These are phyloP conservation scores for Raffaelea deltoideospora DNA, from an alignment of 2,329 filamentous ascomycete species.

Conservation along the genomic window DNA sequence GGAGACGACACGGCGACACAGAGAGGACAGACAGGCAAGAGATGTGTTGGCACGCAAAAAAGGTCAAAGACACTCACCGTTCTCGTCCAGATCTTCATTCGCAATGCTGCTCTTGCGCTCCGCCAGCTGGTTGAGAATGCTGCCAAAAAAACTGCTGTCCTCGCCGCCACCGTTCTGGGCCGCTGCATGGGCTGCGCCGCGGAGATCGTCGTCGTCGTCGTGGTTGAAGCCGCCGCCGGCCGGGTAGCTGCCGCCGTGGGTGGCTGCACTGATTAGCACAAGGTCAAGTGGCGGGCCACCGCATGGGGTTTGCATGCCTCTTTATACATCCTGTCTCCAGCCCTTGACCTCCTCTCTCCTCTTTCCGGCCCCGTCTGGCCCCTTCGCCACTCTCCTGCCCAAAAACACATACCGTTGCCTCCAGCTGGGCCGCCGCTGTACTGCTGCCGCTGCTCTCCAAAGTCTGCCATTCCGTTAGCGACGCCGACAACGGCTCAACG, in stretches of 20 bases:
- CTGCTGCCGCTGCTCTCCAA: too few relatives aligned
- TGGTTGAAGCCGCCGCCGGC: slow-evolving; percentile 20
- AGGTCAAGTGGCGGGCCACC: too few relatives aligned
- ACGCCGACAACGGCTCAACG: too few relatives aligned
- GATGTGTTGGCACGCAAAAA: too few relatives aligned
- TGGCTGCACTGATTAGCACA: slow-evolving; percentile 5
- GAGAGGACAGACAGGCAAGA: neutral
- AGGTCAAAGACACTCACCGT: slow-evolving; percentile 21
- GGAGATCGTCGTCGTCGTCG: slow-evolving; percentile 31
- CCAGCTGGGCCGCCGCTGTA: too few relatives aligned
- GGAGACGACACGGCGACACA: neutral
- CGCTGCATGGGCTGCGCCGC: slow-evolving; percentile 31
- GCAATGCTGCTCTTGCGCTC: slow-evolving; percentile 33
- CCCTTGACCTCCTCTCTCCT: too few relatives aligned
- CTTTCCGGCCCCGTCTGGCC: too few relatives aligned
- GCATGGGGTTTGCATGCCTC: neutral
- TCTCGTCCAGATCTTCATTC: slow-evolving; percentile 32
- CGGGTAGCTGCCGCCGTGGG: slow-evolving; percentile 16
- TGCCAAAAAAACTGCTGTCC: slow-evolving; percentile 34
- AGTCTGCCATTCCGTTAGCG: too few relatives aligned
- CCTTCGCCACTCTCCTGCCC: too few relatives aligned
- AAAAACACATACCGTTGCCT: too few relatives aligned
- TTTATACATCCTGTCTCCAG: neutral
- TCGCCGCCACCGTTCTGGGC: slow-evolving; percentile 25
- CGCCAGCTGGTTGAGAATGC: slow-evolving; percentile 28